Percentiles rank a stretch among this genome's conserved stretches.
These are phyloP conservation scores for Quercus engelmannii DNA, from an alignment of 306 rosid genomes.

Conservation along the genomic window DNA sequence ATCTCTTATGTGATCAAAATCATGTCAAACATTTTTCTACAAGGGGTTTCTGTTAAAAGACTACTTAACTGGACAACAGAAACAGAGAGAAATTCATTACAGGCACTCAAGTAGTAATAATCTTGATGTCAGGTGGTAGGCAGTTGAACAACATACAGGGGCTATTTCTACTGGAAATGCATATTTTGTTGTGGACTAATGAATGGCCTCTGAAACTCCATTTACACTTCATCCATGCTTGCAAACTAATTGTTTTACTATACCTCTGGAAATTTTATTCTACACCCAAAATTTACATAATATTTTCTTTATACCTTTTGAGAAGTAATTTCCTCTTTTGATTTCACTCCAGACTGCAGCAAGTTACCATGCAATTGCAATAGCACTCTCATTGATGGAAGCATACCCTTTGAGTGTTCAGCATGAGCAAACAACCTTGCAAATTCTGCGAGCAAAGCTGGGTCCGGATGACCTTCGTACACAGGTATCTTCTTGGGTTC, in stretches of 20 bases:
- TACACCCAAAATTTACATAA: background rate
- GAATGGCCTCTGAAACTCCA: background rate
- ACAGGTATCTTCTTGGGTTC: conserved; percentile 56
- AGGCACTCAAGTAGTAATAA: background rate
- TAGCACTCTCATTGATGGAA: conserved; percentile 97
- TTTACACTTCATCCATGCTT: background rate
- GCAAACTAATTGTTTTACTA: background rate
- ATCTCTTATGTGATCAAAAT: background rate
- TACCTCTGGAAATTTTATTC: background rate
- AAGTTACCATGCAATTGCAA: conserved; percentile 97
- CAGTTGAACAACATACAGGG: background rate
- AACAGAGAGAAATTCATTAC: background rate
- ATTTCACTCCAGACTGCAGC: conserved; percentile 85
- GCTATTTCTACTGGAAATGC: background rate
- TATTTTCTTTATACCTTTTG: background rate
- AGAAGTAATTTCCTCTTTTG: conserved; percentile 12
- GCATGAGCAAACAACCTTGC: conserved; percentile 97
- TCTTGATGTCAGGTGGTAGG: background rate
- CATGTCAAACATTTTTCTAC: background rate
- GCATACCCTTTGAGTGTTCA: conserved; percentile 98
- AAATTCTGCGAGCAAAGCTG: conserved; percentile 90
- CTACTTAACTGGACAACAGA: background rate
- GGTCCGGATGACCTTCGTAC: conserved; percentile 97
- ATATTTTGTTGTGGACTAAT: background rate
- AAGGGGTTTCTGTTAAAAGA: background rate